Evolutionary conservation across 208 protist genomes (phyloP), one percentile per base, ranked within the genome.

Genomic region (Leishmania aethiopica): DNA sequence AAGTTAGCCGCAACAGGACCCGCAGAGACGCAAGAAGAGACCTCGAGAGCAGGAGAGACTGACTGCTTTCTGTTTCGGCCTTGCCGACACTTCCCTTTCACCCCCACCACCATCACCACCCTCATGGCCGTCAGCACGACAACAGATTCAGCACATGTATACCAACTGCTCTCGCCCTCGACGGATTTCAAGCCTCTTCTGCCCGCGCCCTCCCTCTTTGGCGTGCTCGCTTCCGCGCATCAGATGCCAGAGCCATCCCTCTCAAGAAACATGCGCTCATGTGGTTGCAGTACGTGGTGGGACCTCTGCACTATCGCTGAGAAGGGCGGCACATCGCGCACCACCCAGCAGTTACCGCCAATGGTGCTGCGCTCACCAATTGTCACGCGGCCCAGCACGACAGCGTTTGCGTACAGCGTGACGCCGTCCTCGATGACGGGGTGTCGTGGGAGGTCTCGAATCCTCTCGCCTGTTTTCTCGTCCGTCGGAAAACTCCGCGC

Each of bases 351-450:
- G 83, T 93, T 93, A 37, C 90, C 92, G 49, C 94, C 94, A 73
- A 98, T 94, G 40, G 87, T 93, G 81, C 90, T 94, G 60, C 84
- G 87, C 47, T 85, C 80, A 28, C 96, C 96, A 45, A 98, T 94
- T 3, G 86, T 90, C 60, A 98, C 90, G 37, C 93, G 82, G 11
- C 96, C 96, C 5, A 98, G 85, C 1, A 98, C 91, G 22, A 92
- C 90, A 1, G 93, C 90, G 77, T 94, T 92, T n/a, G 94, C 92
- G 74, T 96, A 96, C 45, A 98, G 85, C 11, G 91, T 94, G 25
- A 97, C 92, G 55, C 83, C 78, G 74, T 98, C 92, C 64, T 95
- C 93, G 70, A 98, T 86, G 64, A 95, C 95, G n/a, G 96, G 96
- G 81, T 98, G 96, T 7, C 96, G 87, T 35, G 91, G 85, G n/a